Evolutionary conservation across 805 yeast genomes (phyloP), one percentile per base, ranked within the genome.

Genomic region (Sugiyamaella americana): DNA sequence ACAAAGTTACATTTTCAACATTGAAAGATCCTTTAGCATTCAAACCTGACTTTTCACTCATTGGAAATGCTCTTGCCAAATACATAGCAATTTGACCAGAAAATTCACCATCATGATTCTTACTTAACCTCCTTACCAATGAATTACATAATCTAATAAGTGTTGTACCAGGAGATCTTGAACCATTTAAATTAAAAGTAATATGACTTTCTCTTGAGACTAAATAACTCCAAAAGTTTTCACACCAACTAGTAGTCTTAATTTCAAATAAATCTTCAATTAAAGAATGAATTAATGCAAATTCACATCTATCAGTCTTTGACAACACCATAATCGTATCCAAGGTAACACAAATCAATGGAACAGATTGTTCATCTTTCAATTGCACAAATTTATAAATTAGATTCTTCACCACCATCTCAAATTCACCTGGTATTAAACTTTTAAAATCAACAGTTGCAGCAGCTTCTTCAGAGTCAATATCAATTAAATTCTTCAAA

Each of bases 21-120:
- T 65, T 58, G 51, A 58, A 65, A 6, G 58, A 59, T 1, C 70
- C 70, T 16, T 62, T 57, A 13, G 61, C 57, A 41, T 65, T 65
- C 13, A 66, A 52, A 5, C 69, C 70, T n/a, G 66, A 59, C 36
- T 61, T 58, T 40, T 65, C 70, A 38, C 53, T 49, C 18, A 66
- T 46, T 1, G 69, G 66, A 43, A 65, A 65, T 2, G 67, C 70
- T 10, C 58, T 44, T 5, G 68, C 64, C 21, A 65, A 54, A 26
- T 58, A 65, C 37, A 59, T 58, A 30, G 64, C 58, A 29, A 65
- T 58, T 42, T 57, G 49, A 3, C 70, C 70, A 3, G 67, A 55
- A 47, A 65, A 66, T 13, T 48, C 51, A 1, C 66, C 56, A 40
- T 65, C 60, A 17, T 54, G 63, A 24, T 54, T 58, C 41, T 61